These are phyloP conservation scores for Pneumocystis wakefieldiae DNA, from an alignment of 1,139 yeast genomes.

Conservation along the genomic window DNA sequence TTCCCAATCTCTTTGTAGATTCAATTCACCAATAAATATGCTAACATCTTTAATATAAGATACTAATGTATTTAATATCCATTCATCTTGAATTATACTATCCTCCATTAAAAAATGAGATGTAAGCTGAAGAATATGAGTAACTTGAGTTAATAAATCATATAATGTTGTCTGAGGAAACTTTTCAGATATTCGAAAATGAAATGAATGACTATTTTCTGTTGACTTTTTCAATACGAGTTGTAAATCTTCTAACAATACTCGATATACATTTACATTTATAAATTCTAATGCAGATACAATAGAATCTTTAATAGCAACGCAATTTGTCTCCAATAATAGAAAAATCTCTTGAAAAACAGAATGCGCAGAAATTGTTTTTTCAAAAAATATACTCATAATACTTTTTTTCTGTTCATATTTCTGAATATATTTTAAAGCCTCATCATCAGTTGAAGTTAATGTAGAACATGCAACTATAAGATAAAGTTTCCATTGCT, in stretches of 20 bases:
- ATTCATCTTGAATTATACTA: slow-evolving; percentile 45
- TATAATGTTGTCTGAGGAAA: not conserved
- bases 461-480: slow-evolving; percentile 86
- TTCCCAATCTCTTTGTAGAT: slow-evolving; percentile 51
- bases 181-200: slow-evolving; percentile 31
- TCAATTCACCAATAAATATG: slow-evolving; percentile 41
- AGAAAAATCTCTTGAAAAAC: slow-evolving; percentile 83
- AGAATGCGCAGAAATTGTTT: slow-evolving; percentile 82
- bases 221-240: slow-evolving; percentile 44
- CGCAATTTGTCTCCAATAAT: slow-evolving; percentile 54
- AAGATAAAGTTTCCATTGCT: slow-evolving; percentile 78
- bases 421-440: slow-evolving; percentile 17
- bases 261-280: slow-evolving; percentile 74
- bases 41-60: slow-evolving; percentile 52
- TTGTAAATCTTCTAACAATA: slow-evolving; percentile 67
- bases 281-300: slow-evolving; percentile 77
- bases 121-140: slow-evolving; percentile 63
- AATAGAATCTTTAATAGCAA: slow-evolving; percentile 66
- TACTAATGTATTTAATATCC: slow-evolving; percentile 53
- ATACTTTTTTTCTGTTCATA: slow-evolving; percentile 55
- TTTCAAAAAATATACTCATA: slow-evolving; percentile 19
- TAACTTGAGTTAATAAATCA: slow-evolving; percentile 50
- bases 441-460: slow-evolving; percentile 80
- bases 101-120: slow-evolving; percentile 45
- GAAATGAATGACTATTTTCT: slow-evolving; percentile 22